Conservation (phyloP, 2,329 filamentous ascomycete species). For the Aureobasidium mangrovei region DNA sequence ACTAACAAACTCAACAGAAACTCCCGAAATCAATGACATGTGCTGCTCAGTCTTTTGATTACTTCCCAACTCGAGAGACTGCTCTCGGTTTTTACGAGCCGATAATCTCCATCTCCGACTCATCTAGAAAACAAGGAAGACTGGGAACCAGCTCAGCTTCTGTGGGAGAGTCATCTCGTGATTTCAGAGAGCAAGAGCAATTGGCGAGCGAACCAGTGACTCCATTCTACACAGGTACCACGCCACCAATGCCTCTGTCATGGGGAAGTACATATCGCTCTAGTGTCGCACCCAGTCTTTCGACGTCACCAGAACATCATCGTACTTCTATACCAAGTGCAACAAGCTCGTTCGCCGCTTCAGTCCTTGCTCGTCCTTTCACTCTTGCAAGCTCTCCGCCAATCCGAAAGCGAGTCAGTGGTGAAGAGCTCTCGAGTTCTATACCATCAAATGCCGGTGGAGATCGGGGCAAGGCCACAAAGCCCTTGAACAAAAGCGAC, state of each 20-base stretch:
- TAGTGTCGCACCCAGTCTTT: constrained; percentile 33
- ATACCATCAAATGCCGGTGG: constrained; percentile 33
- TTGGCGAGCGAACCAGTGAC: constrained; percentile 38
- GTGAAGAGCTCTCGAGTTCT: constrained; percentile 34
- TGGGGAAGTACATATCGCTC: constrained; percentile 32
- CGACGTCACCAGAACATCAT: constrained; percentile 34
- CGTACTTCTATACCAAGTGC: constrained; percentile 27
- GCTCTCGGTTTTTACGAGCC: constrained; percentile 36
- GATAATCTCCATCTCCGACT: constrained; percentile 24
- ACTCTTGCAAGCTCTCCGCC: constrained; percentile 31
- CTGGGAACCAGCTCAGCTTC: constrained; percentile 34
- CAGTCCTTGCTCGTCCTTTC: constrained; percentile 33
- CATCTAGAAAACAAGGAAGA: constrained; percentile 18
- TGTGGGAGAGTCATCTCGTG: constrained; percentile 37
- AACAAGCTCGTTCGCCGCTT: constrained; percentile 33
- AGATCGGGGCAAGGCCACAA: constrained; percentile 38
- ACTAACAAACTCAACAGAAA: not conserved
- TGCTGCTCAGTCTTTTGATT: constrained; percentile 4
- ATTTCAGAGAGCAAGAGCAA: constrained; percentile 38
- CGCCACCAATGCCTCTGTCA: constrained; percentile 38
- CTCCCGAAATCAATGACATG: constrained; percentile 5
- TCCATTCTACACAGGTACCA: constrained; percentile 44
- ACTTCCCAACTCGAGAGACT: constrained; percentile 17
- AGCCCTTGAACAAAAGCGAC: constrained; percentile 25
- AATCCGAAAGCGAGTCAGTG: constrained; percentile 25